These are phyloP conservation scores for Mycosphaerella sp. DNA, from an alignment of 2,329 filamentous ascomycete genomes.

Conservation along the genomic window DNA sequence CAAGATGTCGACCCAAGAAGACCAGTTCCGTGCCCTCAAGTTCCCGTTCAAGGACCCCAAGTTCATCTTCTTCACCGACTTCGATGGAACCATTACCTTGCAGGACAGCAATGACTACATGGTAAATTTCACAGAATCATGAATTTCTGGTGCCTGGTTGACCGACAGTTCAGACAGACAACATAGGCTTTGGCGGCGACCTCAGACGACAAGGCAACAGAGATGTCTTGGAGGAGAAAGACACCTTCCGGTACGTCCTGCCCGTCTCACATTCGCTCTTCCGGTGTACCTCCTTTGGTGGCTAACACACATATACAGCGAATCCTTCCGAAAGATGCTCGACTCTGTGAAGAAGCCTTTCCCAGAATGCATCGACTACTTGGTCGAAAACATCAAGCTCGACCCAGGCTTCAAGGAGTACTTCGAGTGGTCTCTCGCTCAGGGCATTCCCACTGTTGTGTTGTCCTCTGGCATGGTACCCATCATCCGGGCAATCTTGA, in stretches of 20 bases:
- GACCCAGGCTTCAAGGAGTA: conserved; percentile 87
- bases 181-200: conserved; percentile 72
- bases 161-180: conserved; percentile 68
- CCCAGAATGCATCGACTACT: conserved; percentile 69
- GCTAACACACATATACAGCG: conserved; percentile 39
- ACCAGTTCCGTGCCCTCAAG: conserved; percentile 41
- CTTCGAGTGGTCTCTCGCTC: conserved; percentile 69
- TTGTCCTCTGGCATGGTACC: conserved; percentile 90
- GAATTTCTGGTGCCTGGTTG: conserved; percentile 44
- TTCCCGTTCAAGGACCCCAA: conserved; percentile 56
- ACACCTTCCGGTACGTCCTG: conserved; percentile 58
- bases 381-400: conserved; percentile 76
- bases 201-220: conserved; percentile 66
- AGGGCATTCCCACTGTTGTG: conserved; percentile 88
- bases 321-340: conserved; percentile 87
- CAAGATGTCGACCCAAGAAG: conserved; percentile 20
- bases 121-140: conserved; percentile 33
- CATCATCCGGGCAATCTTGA: conserved; percentile 76
- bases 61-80: conserved; percentile 98
- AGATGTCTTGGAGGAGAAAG: conserved; percentile 64
- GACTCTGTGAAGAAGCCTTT: conserved; percentile 76
- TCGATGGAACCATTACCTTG: conserved; percentile 90
- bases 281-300: background rate
- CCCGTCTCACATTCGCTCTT: background rate
- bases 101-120: conserved; percentile 64